A percentile compares a stretch with the other conserved stretches of the same genome.
phyloP scores from a whole-genome alignment of 208 protist species.

The Angomonas ambiguus region DNA sequence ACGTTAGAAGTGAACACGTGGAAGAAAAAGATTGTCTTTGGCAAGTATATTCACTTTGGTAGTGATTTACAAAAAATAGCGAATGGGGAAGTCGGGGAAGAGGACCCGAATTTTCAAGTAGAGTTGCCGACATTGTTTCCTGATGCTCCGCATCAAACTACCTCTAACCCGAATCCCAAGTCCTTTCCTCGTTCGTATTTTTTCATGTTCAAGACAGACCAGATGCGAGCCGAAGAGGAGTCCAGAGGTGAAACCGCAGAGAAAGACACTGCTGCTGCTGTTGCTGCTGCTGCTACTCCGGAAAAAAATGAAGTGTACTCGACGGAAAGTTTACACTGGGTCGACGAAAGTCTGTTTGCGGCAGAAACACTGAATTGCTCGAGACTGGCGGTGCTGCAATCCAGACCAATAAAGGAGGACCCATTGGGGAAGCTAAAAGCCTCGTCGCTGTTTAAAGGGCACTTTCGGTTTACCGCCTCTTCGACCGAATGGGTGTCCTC shows the following conservation, averaged over 20 bases:
- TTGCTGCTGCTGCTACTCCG: no score
- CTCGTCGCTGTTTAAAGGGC: slow-evolving; percentile 18
- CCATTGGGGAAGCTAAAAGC: slow-evolving; percentile 11
- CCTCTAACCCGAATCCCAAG: neutral
- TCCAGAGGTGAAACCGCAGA: neutral
- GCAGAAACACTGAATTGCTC: slow-evolving; percentile 3
- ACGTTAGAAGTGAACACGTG: neutral
- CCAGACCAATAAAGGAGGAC: slow-evolving; percentile 7
- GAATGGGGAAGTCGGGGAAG: neutral
- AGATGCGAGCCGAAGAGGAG: neutral
- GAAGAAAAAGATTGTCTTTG: neutral
- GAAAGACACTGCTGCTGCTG: neutral
- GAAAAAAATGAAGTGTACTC: neutral
- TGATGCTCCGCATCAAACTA: neutral
- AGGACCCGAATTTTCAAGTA: neutral
- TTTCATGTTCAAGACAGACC: neutral
- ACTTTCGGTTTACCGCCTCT: slow-evolving; percentile 20
- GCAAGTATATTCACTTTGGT: neutral
- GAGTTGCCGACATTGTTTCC: neutral
- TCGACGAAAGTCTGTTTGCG: slow-evolving; percentile 20
- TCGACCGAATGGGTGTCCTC: slow-evolving; percentile 5
- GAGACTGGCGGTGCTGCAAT: neutral
- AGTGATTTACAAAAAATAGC: neutral
- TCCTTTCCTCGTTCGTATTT: neutral
- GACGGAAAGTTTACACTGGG: neutral